These are phyloP conservation scores for Vicia villosa DNA, from an alignment of 306 rosid genomes.

Conservation along the genomic window DNA sequence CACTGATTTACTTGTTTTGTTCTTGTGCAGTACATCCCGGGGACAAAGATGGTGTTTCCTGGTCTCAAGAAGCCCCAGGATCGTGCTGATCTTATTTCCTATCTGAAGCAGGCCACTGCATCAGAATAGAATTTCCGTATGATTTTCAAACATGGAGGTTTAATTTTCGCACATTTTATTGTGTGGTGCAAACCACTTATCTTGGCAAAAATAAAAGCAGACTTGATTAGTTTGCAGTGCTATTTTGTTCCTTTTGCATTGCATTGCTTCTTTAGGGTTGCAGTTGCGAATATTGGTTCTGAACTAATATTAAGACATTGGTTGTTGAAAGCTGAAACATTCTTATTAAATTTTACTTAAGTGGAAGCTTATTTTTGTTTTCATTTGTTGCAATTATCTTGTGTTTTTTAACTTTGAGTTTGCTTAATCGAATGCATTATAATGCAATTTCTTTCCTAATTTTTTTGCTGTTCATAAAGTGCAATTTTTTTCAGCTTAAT, in stretches of 20 bases:
- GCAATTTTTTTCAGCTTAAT: background rate
- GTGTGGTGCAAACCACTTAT: conserved; percentile 44
- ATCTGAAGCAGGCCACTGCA: conserved; percentile 78
- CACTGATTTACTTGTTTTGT: conserved; percentile 19
- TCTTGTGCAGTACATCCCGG: conserved; percentile 80
- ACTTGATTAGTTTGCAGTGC: conserved; percentile 54
- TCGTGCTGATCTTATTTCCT: conserved; percentile 84
- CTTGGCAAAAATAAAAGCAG: conserved; percentile 63
- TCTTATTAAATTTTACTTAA: conserved; percentile 9
- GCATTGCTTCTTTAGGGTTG: conserved; percentile 39
- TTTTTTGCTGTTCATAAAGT: too few relatives aligned
- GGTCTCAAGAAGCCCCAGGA: conserved; percentile 98
- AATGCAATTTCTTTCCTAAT: background rate
- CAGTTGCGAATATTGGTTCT: conserved; percentile 41
- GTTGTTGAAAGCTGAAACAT: conserved; percentile 32
- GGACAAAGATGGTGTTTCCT: conserved; percentile 96
- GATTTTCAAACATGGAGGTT: conserved; percentile 38
- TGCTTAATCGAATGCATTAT: background rate
- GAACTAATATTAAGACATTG: conserved; percentile 26
- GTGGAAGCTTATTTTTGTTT: background rate
- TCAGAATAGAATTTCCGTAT: conserved; percentile 32
- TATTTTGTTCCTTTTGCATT: conserved; percentile 45
- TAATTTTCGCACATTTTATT: conserved; percentile 40
- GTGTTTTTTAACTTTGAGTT: background rate
- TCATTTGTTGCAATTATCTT: conserved; percentile 1